Base-by-base conservation (phyloP, 768 basidiomycete species). In the Cyclocybe cylindracea region DNA sequence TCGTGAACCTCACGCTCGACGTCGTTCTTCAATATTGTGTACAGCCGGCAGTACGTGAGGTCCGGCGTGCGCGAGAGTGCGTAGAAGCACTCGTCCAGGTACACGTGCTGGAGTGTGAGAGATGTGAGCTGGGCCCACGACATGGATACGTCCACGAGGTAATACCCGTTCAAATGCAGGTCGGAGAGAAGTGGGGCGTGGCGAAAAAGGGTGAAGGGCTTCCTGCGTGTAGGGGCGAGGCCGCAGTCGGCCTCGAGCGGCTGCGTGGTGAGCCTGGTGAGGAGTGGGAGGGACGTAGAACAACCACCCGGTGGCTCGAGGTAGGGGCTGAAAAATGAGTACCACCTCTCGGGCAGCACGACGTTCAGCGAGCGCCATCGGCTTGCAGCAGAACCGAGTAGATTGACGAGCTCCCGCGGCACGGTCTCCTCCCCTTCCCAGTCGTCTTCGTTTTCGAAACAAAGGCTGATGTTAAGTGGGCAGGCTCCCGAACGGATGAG, bases 21-120 rank as follows among this genome's bases (percentile, higher is more conserved):
- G 32, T 56, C 54, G 46, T 61, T 55, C 39, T 46, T 18, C 34
- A 62, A 37, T 11, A 62, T 59, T 14, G 58, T 59, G 36, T 53
- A 52, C 19, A 61, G 43, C 10, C 43, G 41, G 44, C 58, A 58
- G 34, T 36, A 47, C 13, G 46, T 50, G 9, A 61, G 42, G 35
- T 48, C 46, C 3, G 47, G 39, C 7, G 54, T 46, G 10, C 16
- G 35, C 1, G 48, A 33, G 29, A 61, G 58, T 19, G 51, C 50
- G 42, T 41, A 53, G n/a, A 61, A 55, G 38, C 58, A 61, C 46
- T 61, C 58, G 34, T 61, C 61, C 33, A 57, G 44, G 46, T 61
- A 59, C 18, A 57, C 58, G 32, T 61, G 57, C 41, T 61, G 61
- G 19, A 57, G 24, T 6, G 48, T 55, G 34, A 61, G 18, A 11